phyloP scores from a whole-genome alignment of 805 yeast genomes.

The Kurtzmaniella fragi region DNA sequence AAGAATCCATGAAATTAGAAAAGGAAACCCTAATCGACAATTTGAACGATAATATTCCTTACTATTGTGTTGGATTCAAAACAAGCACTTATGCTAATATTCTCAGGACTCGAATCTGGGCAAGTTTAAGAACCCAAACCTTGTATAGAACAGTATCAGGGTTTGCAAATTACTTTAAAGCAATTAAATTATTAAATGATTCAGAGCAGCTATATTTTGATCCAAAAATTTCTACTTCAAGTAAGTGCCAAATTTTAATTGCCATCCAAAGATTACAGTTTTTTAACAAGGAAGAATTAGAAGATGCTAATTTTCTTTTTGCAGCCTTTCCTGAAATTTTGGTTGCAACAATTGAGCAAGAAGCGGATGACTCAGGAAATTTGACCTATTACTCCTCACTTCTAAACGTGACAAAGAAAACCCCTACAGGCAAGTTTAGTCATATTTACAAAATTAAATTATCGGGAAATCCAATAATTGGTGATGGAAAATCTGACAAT shows the following conservation, averaged over 20 bases:
- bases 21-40: not conserved
- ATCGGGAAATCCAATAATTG: constrained; percentile 91
- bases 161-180: constrained; percentile 71
- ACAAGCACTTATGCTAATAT: constrained; percentile 58
- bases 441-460: constrained; percentile 56
- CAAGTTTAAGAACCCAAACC: constrained; percentile 79
- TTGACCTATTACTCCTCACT: constrained; percentile 63
- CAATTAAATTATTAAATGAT: constrained; percentile 62
- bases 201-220: constrained; percentile 59
- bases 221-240: constrained; percentile 5
- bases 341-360: constrained; percentile 53
- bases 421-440: constrained; percentile 25
- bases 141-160: constrained; percentile 81
- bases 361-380: constrained; percentile 37
- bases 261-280: constrained; percentile 82
- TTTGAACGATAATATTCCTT: constrained; percentile 55
- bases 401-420: constrained; percentile 31
- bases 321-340: constrained; percentile 66
- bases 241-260: constrained; percentile 76
- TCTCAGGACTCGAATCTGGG: constrained; percentile 80
- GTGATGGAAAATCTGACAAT: constrained; percentile 95
- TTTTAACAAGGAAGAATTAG: constrained; percentile 60
- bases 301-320: constrained; percentile 61
- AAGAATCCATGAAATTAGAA: not conserved
- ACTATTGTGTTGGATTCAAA: constrained; percentile 68